Conservation (phyloP, 1,139 yeast genomes). For the Debaryomyces coudertii region DNA sequence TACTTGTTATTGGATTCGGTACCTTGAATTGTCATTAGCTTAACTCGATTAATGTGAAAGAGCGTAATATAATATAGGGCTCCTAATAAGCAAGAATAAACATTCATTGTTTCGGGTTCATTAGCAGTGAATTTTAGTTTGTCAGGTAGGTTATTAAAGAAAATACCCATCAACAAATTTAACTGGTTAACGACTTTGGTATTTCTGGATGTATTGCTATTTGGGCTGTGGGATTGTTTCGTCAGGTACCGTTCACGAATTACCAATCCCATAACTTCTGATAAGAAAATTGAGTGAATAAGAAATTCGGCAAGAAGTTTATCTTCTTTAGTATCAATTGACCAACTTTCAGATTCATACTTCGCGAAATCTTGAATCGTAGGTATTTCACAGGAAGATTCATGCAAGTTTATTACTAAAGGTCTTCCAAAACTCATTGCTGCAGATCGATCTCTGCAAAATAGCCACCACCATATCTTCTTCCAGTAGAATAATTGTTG, state of each 20-base stretch:
- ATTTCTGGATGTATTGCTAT: conserved; percentile 6
- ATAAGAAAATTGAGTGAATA: conserved; percentile 12
- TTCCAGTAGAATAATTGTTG: conserved; percentile 17
- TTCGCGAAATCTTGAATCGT: conserved; percentile 13
- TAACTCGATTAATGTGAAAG: conserved; percentile 18
- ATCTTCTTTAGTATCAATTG: conserved; percentile 10
- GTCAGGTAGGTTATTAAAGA: conserved; percentile 14
- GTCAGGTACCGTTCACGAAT: conserved; percentile 14
- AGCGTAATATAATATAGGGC: conserved; percentile 16
- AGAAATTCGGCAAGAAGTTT: conserved; percentile 13
- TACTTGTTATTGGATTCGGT: conserved; percentile 9
- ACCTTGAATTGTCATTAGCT: conserved; percentile 11
- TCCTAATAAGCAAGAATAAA: conserved; percentile 15
- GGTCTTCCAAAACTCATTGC: conserved; percentile 19
- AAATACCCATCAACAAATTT: conserved; percentile 17
- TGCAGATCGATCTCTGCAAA: conserved; percentile 17
- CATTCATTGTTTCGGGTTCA: conserved; percentile 13
- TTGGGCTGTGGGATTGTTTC: not conserved
- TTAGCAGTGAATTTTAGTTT: conserved; percentile 13
- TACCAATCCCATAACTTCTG: conserved; percentile 17
- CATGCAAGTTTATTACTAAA: conserved; percentile 9
- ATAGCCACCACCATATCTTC: conserved; percentile 21
- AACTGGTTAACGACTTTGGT: conserved; percentile 16
- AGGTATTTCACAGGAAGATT: not conserved
- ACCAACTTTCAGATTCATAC: conserved; percentile 15